phyloP scores from a whole-genome alignment of 148 eudicot genomes.

The Polygonum maritimum region DNA sequence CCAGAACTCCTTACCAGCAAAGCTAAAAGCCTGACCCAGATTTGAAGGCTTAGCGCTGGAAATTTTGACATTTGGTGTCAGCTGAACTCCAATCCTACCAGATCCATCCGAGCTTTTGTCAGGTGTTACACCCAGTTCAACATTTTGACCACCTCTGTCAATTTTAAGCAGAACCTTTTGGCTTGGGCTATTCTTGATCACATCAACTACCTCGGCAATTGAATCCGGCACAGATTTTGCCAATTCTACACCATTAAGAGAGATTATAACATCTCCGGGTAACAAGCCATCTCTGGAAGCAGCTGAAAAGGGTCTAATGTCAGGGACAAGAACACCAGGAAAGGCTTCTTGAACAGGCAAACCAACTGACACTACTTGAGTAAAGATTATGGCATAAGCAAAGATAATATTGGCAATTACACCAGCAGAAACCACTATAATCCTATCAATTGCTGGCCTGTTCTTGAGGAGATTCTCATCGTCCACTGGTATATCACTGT shows the following conservation, averaged over 20 bases:
- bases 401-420: constrained; percentile 83
- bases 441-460: constrained; percentile 72
- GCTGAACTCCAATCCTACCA: constrained; percentile 85
- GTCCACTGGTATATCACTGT: constrained; percentile 83
- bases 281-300: constrained; percentile 83
- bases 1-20: constrained; percentile 68
- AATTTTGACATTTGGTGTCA: constrained; percentile 66
- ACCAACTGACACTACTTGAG: constrained; percentile 73
- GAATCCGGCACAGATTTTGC: constrained; percentile 44
- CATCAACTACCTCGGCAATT: constrained; percentile 69
- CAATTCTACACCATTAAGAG: constrained; percentile 50
- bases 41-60: constrained; percentile 46
- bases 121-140: constrained; percentile 65
- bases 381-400: constrained; percentile 70
- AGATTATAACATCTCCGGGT: constrained; percentile 73
- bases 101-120: constrained; percentile 74
- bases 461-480: constrained; percentile 82
- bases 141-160: constrained; percentile 34
- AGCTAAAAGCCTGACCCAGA: constrained; percentile 48
- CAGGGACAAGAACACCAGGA: constrained; percentile 91
- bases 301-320: constrained; percentile 70
- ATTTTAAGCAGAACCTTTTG: constrained; percentile 52
- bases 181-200: constrained; percentile 58
- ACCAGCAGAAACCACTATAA: constrained; percentile 89
- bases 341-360: constrained; percentile 91